Base-by-base conservation (phyloP, 768 basidiomycete genomes). In the Auriculariales sp. region DNA sequence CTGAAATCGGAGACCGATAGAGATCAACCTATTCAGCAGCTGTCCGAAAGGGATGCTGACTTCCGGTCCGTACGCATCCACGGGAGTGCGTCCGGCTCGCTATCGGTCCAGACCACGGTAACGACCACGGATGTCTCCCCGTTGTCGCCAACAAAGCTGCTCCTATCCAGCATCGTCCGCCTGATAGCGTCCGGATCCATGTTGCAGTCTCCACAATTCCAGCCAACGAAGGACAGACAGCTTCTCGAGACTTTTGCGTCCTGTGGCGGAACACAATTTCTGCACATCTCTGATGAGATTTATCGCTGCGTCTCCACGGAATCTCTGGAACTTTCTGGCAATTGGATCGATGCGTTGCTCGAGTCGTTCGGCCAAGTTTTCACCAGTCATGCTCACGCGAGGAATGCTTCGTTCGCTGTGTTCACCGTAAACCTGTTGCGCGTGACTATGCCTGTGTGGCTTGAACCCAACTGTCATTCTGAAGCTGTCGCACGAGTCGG, bases 121-220 rank as follows among this genome's bases (percentile, higher is more conserved):
- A 5, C 17, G 22, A 44, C 39, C 19, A 22, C 39, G 28, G 39
- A 24, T 6, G 22, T 12, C 15, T 19, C 31, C 15, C 31, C 9
- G 31, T 44, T 44, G 9, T 44, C 39, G 7, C 39, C 39, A 11
- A 6, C 6, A 5, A 19, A 25, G 22, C 10, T 19, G 6, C 27
- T 44, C 19, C 22, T 15, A 4, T 44, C 39, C 19, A 6, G 7
- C 39, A 25, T 44, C 28, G 42, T 50, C 3, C 36, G 34, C 12
- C 76, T 85, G 55, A 68, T 87, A 27, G 69, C 81, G 2, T 65
- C 73, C 19, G 74, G 75, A n/a, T 81, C 83, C 17, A 66, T 75
- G 42, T 62, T 88, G 29, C 80, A 79, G 52, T 77, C 78, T 11
- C 59, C 70, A 4, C 72, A 74, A 2, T 74, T 69, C 3, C 75